These are phyloP conservation scores for Termitomyces sp. DNA, from an alignment of 768 basidiomycete species.

Conservation along the genomic window DNA sequence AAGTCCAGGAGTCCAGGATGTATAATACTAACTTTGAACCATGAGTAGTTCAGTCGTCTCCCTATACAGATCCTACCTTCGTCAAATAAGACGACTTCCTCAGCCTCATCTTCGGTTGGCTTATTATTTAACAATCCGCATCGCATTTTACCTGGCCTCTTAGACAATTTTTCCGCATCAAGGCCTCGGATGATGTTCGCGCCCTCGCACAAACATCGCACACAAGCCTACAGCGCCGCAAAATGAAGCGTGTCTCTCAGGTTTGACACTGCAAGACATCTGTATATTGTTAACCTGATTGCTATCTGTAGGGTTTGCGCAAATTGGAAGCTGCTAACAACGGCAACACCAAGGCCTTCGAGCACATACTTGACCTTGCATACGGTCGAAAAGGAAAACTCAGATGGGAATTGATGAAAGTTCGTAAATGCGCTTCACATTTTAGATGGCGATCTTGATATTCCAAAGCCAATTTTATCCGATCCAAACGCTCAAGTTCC, in stretches of 20 bases:
- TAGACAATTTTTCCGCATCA: slow-evolving; percentile 63
- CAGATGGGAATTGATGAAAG: slow-evolving; percentile 63
- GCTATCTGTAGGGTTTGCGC: slow-evolving; percentile 39
- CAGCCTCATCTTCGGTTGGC: slow-evolving; percentile 37
- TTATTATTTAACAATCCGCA: neutral
- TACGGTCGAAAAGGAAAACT: slow-evolving; percentile 75
- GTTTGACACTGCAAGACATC: slow-evolving; percentile 22
- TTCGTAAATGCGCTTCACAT: slow-evolving; percentile 21
- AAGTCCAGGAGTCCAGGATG: too few relatives aligned
- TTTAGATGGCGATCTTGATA: neutral
- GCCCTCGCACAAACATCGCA: slow-evolving; percentile 32
- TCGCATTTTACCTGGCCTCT: slow-evolving; percentile 1
- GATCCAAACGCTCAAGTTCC: slow-evolving; percentile 36
- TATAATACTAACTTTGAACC: neutral
- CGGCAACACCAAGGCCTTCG: slow-evolving; percentile 44
- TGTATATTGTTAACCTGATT: neutral
- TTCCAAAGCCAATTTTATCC: slow-evolving; percentile 46
- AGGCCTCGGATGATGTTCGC: slow-evolving; percentile 52
- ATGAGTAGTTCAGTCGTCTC: slow-evolving; percentile 17
- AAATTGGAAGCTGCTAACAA: slow-evolving; percentile 49
- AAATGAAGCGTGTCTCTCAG: slow-evolving; percentile 45
- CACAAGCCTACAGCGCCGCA: slow-evolving; percentile 25
- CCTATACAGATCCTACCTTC: slow-evolving; percentile 36
- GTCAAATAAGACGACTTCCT: slow-evolving; percentile 35
- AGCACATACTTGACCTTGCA: slow-evolving; percentile 56